These are phyloP conservation scores for Lachnellula subtilissima DNA, from an alignment of 2,329 filamentous ascomycete species.

Conservation along the genomic window DNA sequence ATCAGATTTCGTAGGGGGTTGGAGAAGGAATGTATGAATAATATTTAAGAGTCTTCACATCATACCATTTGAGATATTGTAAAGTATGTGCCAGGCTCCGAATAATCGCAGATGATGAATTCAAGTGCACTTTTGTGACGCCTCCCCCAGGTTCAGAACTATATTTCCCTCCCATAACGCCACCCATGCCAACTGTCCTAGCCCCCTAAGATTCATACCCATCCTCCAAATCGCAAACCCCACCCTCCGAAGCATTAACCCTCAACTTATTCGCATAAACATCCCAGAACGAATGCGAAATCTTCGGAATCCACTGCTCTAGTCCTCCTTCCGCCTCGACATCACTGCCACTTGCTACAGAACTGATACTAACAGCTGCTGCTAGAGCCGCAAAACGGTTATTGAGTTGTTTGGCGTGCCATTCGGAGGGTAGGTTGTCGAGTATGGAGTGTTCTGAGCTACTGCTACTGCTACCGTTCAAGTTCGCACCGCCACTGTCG, in stretches of 20 bases:
- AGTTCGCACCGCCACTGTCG: background rate
- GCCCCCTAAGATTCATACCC: background rate
- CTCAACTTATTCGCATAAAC: constrained; percentile 30
- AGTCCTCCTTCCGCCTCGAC: background rate
- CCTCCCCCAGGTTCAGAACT: too few relatives aligned
- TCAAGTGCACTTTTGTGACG: too few relatives aligned
- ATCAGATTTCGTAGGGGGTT: too few relatives aligned
- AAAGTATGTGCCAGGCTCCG: too few relatives aligned
- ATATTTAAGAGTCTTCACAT: too few relatives aligned
- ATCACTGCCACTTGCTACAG: background rate
- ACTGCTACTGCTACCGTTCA: background rate
- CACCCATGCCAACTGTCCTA: background rate
- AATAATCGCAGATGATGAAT: too few relatives aligned
- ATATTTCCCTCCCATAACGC: too few relatives aligned
- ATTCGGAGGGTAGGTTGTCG: background rate
- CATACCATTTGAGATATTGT: too few relatives aligned
- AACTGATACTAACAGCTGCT: background rate
- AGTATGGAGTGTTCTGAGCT: background rate
- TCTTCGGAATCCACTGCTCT: constrained; percentile 19
- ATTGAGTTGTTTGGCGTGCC: background rate
- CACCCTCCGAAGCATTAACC: constrained; percentile 29
- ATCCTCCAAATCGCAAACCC: constrained; percentile 22
- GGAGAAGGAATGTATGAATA: too few relatives aligned
- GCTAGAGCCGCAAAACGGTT: background rate
- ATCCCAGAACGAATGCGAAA: constrained; percentile 26